Evolutionary conservation across 73 alveolate genomes (phyloP).

Genomic region (Paramecium primaurelia): DNA sequence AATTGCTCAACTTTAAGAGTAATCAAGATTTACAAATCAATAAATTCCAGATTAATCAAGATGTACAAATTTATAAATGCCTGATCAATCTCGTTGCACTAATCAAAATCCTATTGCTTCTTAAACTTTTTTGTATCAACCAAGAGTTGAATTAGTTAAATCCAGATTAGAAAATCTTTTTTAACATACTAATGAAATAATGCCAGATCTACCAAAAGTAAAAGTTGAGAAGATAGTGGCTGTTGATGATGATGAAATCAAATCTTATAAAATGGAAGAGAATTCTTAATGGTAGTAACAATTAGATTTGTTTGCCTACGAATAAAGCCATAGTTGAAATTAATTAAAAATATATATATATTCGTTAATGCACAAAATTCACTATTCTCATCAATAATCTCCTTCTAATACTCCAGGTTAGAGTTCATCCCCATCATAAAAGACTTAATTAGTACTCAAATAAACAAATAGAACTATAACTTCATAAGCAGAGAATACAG

Average conservation of each 20-base stretch:
- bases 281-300: slow-evolving; percentile 8
- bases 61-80: not conserved
- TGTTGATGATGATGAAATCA: not conserved
- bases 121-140: not conserved
- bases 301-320: slow-evolving; percentile 9
- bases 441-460: slow-evolving; percentile 10
- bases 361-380: slow-evolving; percentile 41
- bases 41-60: not conserved
- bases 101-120: slow-evolving; percentile 22
- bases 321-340: slow-evolving; percentile 28
- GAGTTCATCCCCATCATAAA: slow-evolving; percentile 12
- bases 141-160: not conserved
- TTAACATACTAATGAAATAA: not conserved
- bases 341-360: not conserved
- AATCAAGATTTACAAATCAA: not conserved
- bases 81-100: slow-evolving; percentile 22
- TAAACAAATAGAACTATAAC: not conserved
- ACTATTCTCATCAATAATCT: not conserved
- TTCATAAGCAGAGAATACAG: not conserved
- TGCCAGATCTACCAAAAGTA: not conserved
- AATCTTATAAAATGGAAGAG: slow-evolving; percentile 13
- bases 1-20: not conserved
- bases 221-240: not conserved
- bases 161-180: slow-evolving; percentile 25
- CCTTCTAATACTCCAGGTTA: slow-evolving; percentile 11